A percentile compares a stretch with the other conserved stretches of the same genome.
These are phyloP conservation scores for Diaporthe citriasiana DNA, from an alignment of 2,329 filamentous ascomycete species.

Conservation along the genomic window DNA sequence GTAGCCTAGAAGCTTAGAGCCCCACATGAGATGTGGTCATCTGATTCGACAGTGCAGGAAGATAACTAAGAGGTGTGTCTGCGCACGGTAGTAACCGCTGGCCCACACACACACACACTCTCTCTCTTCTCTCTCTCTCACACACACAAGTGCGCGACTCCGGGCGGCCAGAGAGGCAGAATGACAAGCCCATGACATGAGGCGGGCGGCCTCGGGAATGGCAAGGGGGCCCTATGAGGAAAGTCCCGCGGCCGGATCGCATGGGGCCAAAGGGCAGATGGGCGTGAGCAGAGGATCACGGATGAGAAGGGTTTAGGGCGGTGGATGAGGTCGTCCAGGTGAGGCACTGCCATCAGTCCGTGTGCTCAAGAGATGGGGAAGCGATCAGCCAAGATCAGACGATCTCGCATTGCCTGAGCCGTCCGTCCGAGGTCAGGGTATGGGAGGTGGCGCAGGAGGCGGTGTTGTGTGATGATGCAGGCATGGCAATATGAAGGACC, in stretches of 20 bases:
- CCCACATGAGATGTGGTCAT: slow-evolving; percentile 38
- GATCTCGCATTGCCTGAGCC: slow-evolving; percentile 22
- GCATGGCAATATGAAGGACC: not conserved
- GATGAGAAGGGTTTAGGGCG: not conserved
- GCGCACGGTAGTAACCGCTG: slow-evolving; percentile 39
- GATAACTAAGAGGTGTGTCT: slow-evolving; percentile 12
- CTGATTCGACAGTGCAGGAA: slow-evolving; percentile 39
- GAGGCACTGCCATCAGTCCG: slow-evolving; percentile 17
- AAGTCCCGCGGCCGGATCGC: slow-evolving; percentile 17
- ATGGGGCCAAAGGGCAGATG: not conserved
- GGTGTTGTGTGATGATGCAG: not conserved
- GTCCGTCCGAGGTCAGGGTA: not conserved
- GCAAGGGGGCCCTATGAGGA: not conserved
- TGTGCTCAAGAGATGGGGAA: not conserved
- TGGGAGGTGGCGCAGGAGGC: slow-evolving; percentile 3
- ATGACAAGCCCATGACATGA: slow-evolving; percentile 19
- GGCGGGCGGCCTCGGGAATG: not conserved
- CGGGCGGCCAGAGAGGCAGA: not conserved
- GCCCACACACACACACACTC: slow-evolving; percentile 20
- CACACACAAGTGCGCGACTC: not conserved
- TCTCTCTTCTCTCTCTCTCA: too few species aligned
- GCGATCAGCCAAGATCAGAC: slow-evolving; percentile 34
- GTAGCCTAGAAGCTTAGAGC: slow-evolving; percentile 9
- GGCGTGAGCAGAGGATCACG: slow-evolving; percentile 9
- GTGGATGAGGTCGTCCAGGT: slow-evolving; percentile 11